A percentile compares a stretch with the other conserved stretches of the same genome.
These are phyloP conservation scores for Lepiota brunneoincarnata DNA, from an alignment of 768 basidiomycete genomes.

Conservation along the genomic window DNA sequence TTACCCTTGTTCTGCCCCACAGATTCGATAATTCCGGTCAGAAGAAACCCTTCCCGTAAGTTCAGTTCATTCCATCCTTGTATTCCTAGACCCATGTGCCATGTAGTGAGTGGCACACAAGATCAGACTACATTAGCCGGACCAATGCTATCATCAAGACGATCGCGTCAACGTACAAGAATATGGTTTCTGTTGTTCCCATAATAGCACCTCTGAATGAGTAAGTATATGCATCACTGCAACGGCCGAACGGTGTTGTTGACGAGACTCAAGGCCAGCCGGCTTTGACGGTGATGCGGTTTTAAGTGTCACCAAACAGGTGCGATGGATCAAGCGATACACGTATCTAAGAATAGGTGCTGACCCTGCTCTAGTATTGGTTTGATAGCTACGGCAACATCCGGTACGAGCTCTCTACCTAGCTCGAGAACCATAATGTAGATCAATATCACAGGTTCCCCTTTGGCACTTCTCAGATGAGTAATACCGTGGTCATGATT, in stretches of 20 bases:
- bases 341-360: neutral
- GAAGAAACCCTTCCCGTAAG: conserved; percentile 51
- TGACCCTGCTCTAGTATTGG: conserved; percentile 52
- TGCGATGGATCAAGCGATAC: conserved; percentile 18
- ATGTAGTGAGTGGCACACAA: conserved; percentile 60
- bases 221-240: conserved; percentile 33
- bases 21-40: conserved; percentile 86
- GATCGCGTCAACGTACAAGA: conserved; percentile 58
- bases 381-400: conserved; percentile 73
- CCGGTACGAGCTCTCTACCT: conserved; percentile 37
- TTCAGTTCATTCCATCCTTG: neutral
- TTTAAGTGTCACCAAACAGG: conserved; percentile 45
- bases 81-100: neutral
- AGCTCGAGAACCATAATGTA: conserved; percentile 12
- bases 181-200: conserved; percentile 52
- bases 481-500: conserved; percentile 65
- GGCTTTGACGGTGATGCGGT: conserved; percentile 57
- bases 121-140: conserved; percentile 62
- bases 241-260: neutral
- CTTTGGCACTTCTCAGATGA: conserved; percentile 39
- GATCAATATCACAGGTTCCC: conserved; percentile 29
- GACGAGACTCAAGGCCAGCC: conserved; percentile 52
- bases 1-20: conserved; percentile 5
- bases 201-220: conserved; percentile 80
- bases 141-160: conserved; percentile 63